phyloP scores from a whole-genome alignment of 495 filamentous ascomycete species.

The Thermochaetoides thermophila region DNA sequence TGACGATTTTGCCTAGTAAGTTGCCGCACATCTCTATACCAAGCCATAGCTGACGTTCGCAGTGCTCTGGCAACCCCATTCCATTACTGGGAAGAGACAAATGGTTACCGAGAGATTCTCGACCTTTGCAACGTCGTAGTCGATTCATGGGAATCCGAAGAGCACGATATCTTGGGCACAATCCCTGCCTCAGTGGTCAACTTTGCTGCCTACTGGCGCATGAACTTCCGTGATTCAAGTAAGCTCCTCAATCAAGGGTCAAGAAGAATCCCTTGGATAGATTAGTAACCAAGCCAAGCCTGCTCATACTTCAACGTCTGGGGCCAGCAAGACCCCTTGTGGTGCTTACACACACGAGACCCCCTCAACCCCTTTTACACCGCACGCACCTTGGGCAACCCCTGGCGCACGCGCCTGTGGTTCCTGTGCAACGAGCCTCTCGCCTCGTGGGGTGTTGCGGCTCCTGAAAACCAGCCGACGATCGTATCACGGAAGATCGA shows the following conservation, averaged over 20 bases:
- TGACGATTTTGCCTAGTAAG: slow-evolving; percentile 18
- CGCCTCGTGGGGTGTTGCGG: slow-evolving; percentile 26
- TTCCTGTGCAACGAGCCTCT: slow-evolving; percentile 49
- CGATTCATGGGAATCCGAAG: background rate
- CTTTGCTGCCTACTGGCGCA: slow-evolving; percentile 39
- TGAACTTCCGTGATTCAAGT: slow-evolving; percentile 35
- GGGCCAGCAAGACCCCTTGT: slow-evolving; percentile 31
- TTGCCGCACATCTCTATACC: background rate
- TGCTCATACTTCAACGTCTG: slow-evolving; percentile 33
- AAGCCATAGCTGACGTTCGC: background rate
- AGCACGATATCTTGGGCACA: slow-evolving; percentile 14
- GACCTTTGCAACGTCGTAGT: slow-evolving; percentile 29
- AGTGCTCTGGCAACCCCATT: slow-evolving; percentile 14
- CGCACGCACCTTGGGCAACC: slow-evolving; percentile 37
- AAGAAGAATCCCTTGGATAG: too few relatives aligned
- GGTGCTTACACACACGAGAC: slow-evolving; percentile 46
- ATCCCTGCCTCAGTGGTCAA: slow-evolving; percentile 21
- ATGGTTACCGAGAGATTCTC: slow-evolving; percentile 33
- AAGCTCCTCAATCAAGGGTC: too few relatives aligned
- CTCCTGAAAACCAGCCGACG: slow-evolving; percentile 24
- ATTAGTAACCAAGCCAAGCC: too few relatives aligned
- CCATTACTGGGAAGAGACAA: slow-evolving; percentile 15
- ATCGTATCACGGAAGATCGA: slow-evolving; percentile 44
- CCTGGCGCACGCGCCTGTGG: slow-evolving; percentile 48
- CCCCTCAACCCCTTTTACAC: slow-evolving; percentile 39